These are phyloP conservation scores for Leptographium radiaticola DNA, from an alignment of 2,329 filamentous ascomycete genomes.

Conservation along the genomic window DNA sequence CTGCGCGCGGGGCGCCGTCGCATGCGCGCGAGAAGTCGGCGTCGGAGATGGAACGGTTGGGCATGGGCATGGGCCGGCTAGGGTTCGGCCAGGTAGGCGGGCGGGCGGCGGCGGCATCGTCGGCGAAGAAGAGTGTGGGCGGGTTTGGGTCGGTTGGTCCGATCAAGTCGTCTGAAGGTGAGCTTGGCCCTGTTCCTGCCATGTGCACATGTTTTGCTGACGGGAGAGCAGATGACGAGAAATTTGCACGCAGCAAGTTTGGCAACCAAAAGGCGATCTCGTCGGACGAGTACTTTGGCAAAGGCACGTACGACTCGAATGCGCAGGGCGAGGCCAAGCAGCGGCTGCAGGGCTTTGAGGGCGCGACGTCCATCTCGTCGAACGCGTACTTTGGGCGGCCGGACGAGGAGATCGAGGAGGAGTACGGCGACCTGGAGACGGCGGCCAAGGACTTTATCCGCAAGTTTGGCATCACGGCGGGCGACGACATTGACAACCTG, in stretches of 20 bases:
- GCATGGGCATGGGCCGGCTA: constrained; percentile 75
- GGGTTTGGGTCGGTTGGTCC: constrained; percentile 78
- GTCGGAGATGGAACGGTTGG: constrained; percentile 75
- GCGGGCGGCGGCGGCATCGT: constrained; percentile 18
- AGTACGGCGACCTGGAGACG: constrained; percentile 83
- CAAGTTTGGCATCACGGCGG: constrained; percentile 88
- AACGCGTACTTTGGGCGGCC: constrained; percentile 96
- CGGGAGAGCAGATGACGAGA: constrained; percentile 49
- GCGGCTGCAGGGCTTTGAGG: constrained; percentile 83
- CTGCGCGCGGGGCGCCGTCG: constrained; percentile 44
- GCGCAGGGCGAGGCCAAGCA: constrained; percentile 76
- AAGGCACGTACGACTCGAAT: constrained; percentile 69
- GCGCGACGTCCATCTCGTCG: constrained; percentile 80
- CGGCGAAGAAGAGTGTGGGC: constrained; percentile 55
- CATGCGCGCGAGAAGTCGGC: constrained; percentile 48
- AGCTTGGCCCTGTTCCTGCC: neutral
- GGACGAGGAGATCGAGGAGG: constrained; percentile 59
- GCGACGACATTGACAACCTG: constrained; percentile 89
- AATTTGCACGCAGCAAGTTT: constrained; percentile 79
- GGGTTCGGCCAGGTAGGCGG: constrained; percentile 79
- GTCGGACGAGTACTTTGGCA: constrained; percentile 96
- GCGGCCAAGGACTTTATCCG: constrained; percentile 93
- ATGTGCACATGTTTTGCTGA: neutral
- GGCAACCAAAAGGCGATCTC: constrained; percentile 90
- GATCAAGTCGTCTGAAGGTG: constrained; percentile 55